phyloP scores from a whole-genome alignment of 1,284 basidiomycete species.

The Malassezia arunalokei region DNA sequence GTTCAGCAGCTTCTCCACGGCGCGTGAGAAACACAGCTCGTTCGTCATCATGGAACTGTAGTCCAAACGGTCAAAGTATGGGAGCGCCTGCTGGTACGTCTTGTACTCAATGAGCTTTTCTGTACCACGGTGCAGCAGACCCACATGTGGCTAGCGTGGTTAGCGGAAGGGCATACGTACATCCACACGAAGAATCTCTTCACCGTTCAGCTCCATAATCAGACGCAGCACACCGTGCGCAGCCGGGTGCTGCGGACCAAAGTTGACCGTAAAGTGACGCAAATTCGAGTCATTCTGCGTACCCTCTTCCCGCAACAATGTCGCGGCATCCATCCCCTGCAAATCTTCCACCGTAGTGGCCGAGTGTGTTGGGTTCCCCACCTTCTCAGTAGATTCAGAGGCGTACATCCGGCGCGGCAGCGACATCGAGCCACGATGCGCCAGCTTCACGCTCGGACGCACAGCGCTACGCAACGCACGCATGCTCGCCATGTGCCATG shows the following conservation, averaged over 20 bases:
- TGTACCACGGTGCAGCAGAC: slow-evolving; percentile 88
- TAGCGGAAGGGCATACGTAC: slow-evolving; percentile 13
- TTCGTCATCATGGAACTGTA: slow-evolving; percentile 77
- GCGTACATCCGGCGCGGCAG: background rate
- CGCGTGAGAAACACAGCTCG: slow-evolving; percentile 77
- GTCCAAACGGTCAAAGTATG: slow-evolving; percentile 97
- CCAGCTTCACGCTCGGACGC: slow-evolving; percentile 1
- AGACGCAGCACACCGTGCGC: slow-evolving; percentile 96
- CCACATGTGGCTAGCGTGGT: slow-evolving; percentile 61
- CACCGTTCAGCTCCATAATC: slow-evolving; percentile 94
- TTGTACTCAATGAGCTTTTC: slow-evolving; percentile 99
- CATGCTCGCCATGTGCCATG: slow-evolving; percentile 11
- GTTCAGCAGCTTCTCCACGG: slow-evolving; percentile 95
- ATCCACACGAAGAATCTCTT: slow-evolving; percentile 50
- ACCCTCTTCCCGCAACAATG: slow-evolving; percentile 65
- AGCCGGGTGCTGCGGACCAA: slow-evolving; percentile 77
- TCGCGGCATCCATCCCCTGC: slow-evolving; percentile 61
- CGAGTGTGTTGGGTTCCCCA: slow-evolving; percentile 10
- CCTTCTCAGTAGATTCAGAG: slow-evolving; percentile 5
- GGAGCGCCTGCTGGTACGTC: slow-evolving; percentile 93
- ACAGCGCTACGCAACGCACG: slow-evolving; percentile 3
- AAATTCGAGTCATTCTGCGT: slow-evolving; percentile 66
- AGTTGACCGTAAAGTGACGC: slow-evolving; percentile 49
- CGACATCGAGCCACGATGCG: background rate
- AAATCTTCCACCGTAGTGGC: slow-evolving; percentile 48